Percentiles rank a stretch among this genome's conserved stretches.
Conservation (phyloP, 2,329 filamentous ascomycete species). For the Ascochyta fabae region DNA sequence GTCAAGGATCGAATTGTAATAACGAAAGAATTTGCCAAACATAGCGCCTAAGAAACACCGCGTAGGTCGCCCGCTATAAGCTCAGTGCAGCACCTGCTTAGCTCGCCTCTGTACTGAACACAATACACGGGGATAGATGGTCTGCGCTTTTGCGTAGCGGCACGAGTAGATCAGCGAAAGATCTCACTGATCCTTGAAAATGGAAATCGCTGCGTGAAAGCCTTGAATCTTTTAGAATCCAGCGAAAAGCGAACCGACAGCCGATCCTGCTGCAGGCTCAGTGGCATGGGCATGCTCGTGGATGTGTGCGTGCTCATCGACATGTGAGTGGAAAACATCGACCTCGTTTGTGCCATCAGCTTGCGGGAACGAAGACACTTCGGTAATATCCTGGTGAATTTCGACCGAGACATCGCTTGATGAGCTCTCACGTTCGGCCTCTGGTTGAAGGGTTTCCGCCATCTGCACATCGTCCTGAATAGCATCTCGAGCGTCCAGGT, state of each 20-base stretch:
- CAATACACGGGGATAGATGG: too few relatives aligned
- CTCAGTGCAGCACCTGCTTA: too few relatives aligned
- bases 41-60: too few relatives aligned
- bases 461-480: not conserved
- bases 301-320: not conserved
- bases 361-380: slow-evolving; percentile 1
- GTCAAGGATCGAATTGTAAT: too few relatives aligned
- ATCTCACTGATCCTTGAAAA: too few relatives aligned
- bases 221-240: not conserved
- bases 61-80: too few relatives aligned
- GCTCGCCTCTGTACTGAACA: too few relatives aligned
- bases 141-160: too few relatives aligned
- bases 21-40: too few relatives aligned
- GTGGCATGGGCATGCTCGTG: not conserved
- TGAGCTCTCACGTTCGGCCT: not conserved
- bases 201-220: too few relatives aligned
- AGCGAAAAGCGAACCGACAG: not conserved
- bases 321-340: not conserved
- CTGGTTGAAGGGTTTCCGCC: not conserved
- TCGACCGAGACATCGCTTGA: not conserved
- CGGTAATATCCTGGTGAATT: slow-evolving; percentile 6
- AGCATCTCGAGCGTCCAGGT: not conserved
- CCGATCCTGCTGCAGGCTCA: not conserved
- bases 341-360: slow-evolving; percentile 8
- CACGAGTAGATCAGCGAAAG: too few relatives aligned